Percentiles rank a stretch among this genome's conserved stretches.
phyloP scores from a whole-genome alignment of 108 stramenopile genomes.

The Phaeodactylum tricornutum region DNA sequence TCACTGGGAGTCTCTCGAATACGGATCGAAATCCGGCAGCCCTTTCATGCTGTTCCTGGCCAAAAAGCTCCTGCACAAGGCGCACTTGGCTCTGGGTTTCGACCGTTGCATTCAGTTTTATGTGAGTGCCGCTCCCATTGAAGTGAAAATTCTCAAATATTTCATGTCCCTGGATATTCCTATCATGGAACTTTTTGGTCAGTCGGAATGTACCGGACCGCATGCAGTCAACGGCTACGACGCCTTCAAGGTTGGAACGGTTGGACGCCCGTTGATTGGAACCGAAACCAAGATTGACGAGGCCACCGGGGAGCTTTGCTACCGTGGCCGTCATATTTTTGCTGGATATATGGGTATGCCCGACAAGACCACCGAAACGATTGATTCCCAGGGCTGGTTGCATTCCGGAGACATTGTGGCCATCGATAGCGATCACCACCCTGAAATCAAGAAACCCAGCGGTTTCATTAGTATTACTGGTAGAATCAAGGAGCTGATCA shows the following conservation, averaged over 20 bases:
- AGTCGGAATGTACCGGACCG: slow-evolving; percentile 68
- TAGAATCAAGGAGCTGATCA: slow-evolving; percentile 37
- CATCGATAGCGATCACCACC: slow-evolving; percentile 8
- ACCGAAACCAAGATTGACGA: slow-evolving; percentile 20
- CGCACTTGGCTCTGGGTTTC: slow-evolving; percentile 48
- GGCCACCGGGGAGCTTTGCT: slow-evolving; percentile 43
- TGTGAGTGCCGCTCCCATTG: slow-evolving; percentile 57
- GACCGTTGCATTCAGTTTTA: slow-evolving; percentile 33
- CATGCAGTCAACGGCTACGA: slow-evolving; percentile 29
- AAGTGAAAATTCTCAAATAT: slow-evolving; percentile 48
- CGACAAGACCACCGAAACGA: slow-evolving; percentile 47
- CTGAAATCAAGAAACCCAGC: not conserved
- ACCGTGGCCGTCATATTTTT: slow-evolving; percentile 54
- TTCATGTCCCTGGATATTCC: slow-evolving; percentile 64
- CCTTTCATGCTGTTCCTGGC: slow-evolving; percentile 15
- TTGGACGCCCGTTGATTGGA: slow-evolving; percentile 22
- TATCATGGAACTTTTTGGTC: slow-evolving; percentile 54
- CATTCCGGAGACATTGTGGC: slow-evolving; percentile 34
- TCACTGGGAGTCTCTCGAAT: slow-evolving; percentile 10
- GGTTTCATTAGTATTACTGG: slow-evolving; percentile 28
- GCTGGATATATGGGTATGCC: slow-evolving; percentile 67
- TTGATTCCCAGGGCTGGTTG: slow-evolving; percentile 57
- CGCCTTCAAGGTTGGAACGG: slow-evolving; percentile 30
- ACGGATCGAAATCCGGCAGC: slow-evolving; percentile 1
- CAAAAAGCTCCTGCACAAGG: slow-evolving; percentile 20